Evolutionary conservation across 2,329 filamentous ascomycete species (phyloP), one percentile per base, ranked within the genome.

Genomic region (Beauveria brongniartii): DNA sequence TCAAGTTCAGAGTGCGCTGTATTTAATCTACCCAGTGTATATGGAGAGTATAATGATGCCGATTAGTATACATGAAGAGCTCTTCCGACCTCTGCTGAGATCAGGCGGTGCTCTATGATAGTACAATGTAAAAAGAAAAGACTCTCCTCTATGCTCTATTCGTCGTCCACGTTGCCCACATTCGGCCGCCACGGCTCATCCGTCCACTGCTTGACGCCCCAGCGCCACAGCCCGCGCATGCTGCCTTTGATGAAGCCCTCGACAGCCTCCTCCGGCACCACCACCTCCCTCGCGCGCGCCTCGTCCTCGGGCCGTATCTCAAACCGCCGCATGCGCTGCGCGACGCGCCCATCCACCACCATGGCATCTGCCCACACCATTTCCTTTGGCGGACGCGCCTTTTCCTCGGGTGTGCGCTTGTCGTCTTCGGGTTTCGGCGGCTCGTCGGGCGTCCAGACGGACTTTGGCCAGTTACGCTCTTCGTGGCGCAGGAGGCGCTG

Each of bases 401-500:
- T 80, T 73, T 67, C 77, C 70, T 70, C 81, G 72, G 70, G 77
- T 67, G 69, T 63, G 34, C 48, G 56, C 22, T 28, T 52, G 48
- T 59, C 56, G 22, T 59, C 56, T 16, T 59, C 56, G 2, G 48
- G 47, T 48, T 51, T 59, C 24, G 56, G 56, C 30, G 69, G 81
- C 74, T 69, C 76, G 70, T 70, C 82, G 69, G 69, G 75, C 72
- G 87, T 85, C 74, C 83, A 86, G 6, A 87, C 83, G n/a, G 82
- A 86, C 75, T 95, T 96, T 72, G 88, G 86, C 92, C 92, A 96
- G 71, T 93, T 85, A 50, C 75, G 75, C 75, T 96, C 91, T 76
- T 94, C 92, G 41, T 85, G 75, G 43, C 79, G 77, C 28, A 96
- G 82, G 14, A 85, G 76, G 4, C 74, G 77, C 69, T 89, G 69